Percentiles rank a stretch among this genome's conserved stretches.
phyloP scores from a whole-genome alignment of 306 rosid genomes.

The Cucumis cinereus region DNA sequence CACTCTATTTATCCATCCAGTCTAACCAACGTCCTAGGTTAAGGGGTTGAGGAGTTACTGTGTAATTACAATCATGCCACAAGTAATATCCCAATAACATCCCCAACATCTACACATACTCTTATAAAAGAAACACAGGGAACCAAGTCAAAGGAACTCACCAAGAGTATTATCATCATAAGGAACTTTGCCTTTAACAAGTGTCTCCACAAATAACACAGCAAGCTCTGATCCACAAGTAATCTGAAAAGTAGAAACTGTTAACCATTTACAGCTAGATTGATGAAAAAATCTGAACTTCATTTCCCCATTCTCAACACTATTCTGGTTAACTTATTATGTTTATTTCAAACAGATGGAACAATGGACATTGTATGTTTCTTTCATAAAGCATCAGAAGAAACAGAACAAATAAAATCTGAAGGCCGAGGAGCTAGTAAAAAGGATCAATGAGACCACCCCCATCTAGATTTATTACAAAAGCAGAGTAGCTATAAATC shows the following conservation, averaged over 20 bases:
- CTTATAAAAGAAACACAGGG: background rate
- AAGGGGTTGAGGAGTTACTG: background rate
- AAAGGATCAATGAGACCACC: background rate
- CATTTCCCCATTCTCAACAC: too few relatives aligned
- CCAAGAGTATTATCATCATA: slow-evolving; percentile 56
- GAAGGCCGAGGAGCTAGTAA: background rate
- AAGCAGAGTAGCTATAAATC: too few relatives aligned
- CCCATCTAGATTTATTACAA: background rate
- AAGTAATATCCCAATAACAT: background rate
- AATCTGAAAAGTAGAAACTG: slow-evolving; percentile 35
- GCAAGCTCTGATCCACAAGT: slow-evolving; percentile 97
- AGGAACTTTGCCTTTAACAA: slow-evolving; percentile 67
- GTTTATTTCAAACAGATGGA: background rate
- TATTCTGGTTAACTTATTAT: too few relatives aligned
- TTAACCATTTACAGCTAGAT: background rate
- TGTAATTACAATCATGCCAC: background rate
- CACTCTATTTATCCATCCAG: background rate
- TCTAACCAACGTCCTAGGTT: background rate
- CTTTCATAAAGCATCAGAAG: background rate
- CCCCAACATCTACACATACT: background rate
- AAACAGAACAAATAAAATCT: background rate
- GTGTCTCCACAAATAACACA: slow-evolving; percentile 70
- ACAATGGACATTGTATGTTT: background rate
- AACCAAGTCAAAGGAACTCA: slow-evolving; percentile 24
- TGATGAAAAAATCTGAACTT: background rate